Evolutionary conservation across 495 filamentous ascomycete species (phyloP), one percentile per base, ranked within the genome.

Genomic region (Podospora bellae-mahoneyi): DNA sequence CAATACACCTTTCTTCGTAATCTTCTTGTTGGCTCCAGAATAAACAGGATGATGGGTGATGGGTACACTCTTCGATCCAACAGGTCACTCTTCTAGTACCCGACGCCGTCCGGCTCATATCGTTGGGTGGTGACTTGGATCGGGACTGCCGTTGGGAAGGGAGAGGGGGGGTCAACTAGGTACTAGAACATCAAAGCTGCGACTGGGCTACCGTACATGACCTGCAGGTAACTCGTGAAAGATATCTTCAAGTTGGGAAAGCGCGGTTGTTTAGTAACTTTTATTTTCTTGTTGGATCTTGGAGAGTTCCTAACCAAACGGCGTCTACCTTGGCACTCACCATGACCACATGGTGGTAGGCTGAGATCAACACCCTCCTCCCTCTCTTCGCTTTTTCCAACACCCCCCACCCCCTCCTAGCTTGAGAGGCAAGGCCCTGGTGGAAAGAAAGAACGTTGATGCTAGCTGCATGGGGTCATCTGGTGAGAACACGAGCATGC

Each of bases 241-340:
- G 61, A 59, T 60, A 59, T 66, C 58, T 66, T 65, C 64, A 56
- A 66, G 58, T 54, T 66, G 28, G 64, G 64, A 28, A 66, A 66
- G 64, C 54, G 64, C 16, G 5, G 15, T 10, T 9, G 2, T 5
- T 28, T 6, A 32, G 39, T 16, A 48, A 20, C 18, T 32, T 15
- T 39, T 63, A 48, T n/a, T 26, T 32, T 55, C 13, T 18, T 65
- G 64, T 58, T 66, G 64, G 64, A 59, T 30, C 32, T 4, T 5
- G 27, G 53, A 63, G 18, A 18, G 16, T 9, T 39, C 18, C 28
- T 9, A 13, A 20, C 61, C 27, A 28, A 16, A 61, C 27, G n/a
- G 5, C 30, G 27, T 63, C 59, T 27, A 63, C 18, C 61, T 62
- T 62, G 60, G 60, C 60, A 62, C 7, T 27, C 7, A 32, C 30